A percentile compares a stretch with the other conserved stretches of the same genome.
These are phyloP conservation scores for Puccinia novopanici DNA, from an alignment of 1,284 basidiomycete genomes.

Conservation along the genomic window DNA sequence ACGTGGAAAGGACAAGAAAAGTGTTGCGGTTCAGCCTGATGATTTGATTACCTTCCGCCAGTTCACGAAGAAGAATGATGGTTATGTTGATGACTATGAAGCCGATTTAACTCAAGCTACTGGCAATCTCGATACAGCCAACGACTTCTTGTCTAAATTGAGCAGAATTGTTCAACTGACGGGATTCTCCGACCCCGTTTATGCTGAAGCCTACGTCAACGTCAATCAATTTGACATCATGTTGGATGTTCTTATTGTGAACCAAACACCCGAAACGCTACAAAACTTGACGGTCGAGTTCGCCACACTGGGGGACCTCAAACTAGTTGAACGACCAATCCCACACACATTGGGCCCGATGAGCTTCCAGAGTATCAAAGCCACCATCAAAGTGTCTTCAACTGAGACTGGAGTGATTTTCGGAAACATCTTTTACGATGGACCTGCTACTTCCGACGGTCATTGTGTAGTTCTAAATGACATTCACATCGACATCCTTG, in stretches of 20 bases:
- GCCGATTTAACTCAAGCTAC: conserved; percentile 88
- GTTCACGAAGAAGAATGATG: conserved; percentile 83
- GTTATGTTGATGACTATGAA: conserved; percentile 73
- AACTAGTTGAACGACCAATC: conserved; percentile 91
- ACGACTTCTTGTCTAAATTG: conserved; percentile 95
- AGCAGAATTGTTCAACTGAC: conserved; percentile 94
- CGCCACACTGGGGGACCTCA: conserved; percentile 93
- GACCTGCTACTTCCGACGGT: conserved; percentile 77
- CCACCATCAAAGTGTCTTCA: conserved; percentile 95
- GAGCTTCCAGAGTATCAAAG: conserved; percentile 97
- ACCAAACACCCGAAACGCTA: conserved; percentile 90
- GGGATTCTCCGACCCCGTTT: conserved; percentile 97
- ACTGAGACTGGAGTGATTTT: conserved; percentile 99
- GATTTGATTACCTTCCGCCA: conserved; percentile 90
- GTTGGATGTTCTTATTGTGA: conserved; percentile 94
- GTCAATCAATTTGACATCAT: conserved; percentile 98
- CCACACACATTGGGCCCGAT: conserved; percentile 92
- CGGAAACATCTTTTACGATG: conserved; percentile 96
- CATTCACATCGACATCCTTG: conserved; percentile 99
- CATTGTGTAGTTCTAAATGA: conserved; percentile 85
- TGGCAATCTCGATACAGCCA: conserved; percentile 74
- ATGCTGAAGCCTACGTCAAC: conserved; percentile 96
- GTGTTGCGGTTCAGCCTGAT: conserved; percentile 78
- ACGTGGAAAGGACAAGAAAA: conserved; percentile 73
- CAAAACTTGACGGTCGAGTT: conserved; percentile 98